Evolutionary conservation across 108 stramenopile genomes (phyloP).

Genomic region (Schizochytrium sp.): DNA sequence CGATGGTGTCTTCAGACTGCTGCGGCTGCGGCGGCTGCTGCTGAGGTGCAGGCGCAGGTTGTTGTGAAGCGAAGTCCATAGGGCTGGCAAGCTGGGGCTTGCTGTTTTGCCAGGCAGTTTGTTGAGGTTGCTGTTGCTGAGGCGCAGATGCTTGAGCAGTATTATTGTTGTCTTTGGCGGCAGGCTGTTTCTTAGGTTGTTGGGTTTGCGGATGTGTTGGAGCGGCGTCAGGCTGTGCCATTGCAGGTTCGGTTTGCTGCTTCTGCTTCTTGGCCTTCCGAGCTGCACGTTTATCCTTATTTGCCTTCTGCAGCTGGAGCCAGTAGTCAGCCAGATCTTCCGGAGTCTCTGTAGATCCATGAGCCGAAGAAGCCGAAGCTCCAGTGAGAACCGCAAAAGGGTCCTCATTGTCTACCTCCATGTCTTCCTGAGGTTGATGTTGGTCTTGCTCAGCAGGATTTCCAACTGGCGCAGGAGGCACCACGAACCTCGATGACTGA

Average conservation of each 20-base stretch:
- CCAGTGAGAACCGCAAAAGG: not conserved
- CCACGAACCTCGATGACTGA: slow-evolving; percentile 31
- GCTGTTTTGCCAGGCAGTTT: no score
- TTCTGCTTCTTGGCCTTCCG: slow-evolving; percentile 50
- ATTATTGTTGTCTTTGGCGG: not conserved
- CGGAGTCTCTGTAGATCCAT: no score
- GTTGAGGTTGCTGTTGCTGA: no score
- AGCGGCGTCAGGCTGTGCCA: not conserved
- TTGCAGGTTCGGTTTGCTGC: not conserved
- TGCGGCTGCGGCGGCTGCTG: not conserved
- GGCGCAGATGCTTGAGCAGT: not conserved
- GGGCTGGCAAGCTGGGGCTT: not conserved
- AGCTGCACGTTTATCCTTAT: slow-evolving; percentile 1
- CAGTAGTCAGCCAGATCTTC: slow-evolving; percentile 33
- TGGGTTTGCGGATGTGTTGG: not conserved
- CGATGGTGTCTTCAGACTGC: not conserved
- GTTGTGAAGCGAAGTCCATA: not conserved
- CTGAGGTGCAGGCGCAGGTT: not conserved
- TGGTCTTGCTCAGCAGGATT: not conserved
- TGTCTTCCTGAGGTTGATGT: not conserved
- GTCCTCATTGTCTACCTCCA: not conserved
- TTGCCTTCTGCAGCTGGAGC: not conserved
- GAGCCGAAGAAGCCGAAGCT: not conserved
- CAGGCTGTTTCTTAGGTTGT: not conserved
- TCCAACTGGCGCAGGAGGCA: slow-evolving; percentile 1